Conservation (phyloP, 345 rosid genomes). For the Citrus mangshanensis region DNA sequence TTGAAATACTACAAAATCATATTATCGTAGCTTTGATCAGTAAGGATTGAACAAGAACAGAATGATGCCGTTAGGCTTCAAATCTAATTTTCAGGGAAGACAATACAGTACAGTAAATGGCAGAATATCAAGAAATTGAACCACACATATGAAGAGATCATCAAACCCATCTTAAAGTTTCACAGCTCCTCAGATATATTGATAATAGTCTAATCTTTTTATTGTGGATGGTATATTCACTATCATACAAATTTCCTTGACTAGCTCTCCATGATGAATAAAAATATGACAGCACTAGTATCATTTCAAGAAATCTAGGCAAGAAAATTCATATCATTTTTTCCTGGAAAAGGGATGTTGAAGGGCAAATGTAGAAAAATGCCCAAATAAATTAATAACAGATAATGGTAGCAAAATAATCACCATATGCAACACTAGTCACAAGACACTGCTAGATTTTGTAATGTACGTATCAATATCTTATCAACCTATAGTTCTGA, state of each 20-base stretch:
- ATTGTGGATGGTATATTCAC: not conserved
- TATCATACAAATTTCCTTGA: not conserved
- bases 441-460: not conserved
- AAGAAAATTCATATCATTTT: not conserved
- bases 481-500: not conserved
- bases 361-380: not conserved
- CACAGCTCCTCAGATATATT: not conserved
- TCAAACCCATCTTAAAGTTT: not conserved
- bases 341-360: no score
- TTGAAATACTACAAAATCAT: conserved; percentile 56
- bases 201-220: not conserved
- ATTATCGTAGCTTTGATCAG: not conserved
- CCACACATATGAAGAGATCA: not conserved
- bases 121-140: not conserved
- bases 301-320: not conserved
- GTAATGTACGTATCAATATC: not conserved
- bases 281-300: not conserved
- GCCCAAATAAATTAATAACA: not conserved
- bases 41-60: not conserved
- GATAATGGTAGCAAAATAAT: not conserved
- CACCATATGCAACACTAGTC: not conserved
- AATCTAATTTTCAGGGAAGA: not conserved
- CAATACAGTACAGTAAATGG: not conserved
- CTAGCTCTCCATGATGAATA: not conserved
- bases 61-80: not conserved